These are phyloP conservation scores for Ascochyta lentis DNA, from an alignment of 2,329 filamentous ascomycete species.

Conservation along the genomic window DNA sequence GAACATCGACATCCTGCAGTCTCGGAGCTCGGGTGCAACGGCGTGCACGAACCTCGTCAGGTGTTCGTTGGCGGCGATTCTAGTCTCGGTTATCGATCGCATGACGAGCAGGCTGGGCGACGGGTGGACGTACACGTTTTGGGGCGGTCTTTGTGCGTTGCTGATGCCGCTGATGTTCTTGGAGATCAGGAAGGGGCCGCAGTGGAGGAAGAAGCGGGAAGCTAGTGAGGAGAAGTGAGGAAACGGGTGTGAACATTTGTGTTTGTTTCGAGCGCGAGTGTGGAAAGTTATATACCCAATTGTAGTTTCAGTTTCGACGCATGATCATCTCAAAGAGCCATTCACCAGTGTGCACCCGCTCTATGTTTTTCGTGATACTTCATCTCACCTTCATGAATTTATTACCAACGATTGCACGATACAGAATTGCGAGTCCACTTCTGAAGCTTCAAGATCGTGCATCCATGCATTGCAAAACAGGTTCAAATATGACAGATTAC, in stretches of 20 bases:
- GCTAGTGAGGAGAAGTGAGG: slow-evolving; percentile 19
- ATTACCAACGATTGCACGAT: too few relatives aligned
- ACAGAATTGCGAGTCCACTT: too few relatives aligned
- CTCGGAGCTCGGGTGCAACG: slow-evolving; percentile 32
- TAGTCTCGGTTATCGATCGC: slow-evolving; percentile 36
- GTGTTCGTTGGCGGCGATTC: slow-evolving; percentile 33
- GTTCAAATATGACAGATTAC: too few relatives aligned
- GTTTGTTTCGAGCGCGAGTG: slow-evolving; percentile 2
- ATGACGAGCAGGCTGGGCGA: slow-evolving; percentile 29
- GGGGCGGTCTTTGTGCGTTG: slow-evolving; percentile 30
- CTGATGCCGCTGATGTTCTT: slow-evolving; percentile 38
- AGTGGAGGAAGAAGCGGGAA: slow-evolving; percentile 32
- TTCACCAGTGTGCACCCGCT: too few relatives aligned
- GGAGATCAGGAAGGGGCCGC: slow-evolving; percentile 36
- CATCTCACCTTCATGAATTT: neutral
- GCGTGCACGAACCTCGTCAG: slow-evolving; percentile 38
- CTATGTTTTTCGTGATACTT: too few relatives aligned
- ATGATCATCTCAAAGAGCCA: neutral
- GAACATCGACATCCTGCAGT: slow-evolving; percentile 39
- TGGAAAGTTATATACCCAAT: slow-evolving; percentile 16
- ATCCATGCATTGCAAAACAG: too few relatives aligned
- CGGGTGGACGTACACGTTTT: slow-evolving; percentile 40
- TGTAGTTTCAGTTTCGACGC: neutral
- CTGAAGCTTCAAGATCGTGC: too few relatives aligned
- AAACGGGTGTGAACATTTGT: neutral